phyloP scores from a whole-genome alignment of 495 filamentous ascomycete species.

The Penicillium daleae region DNA sequence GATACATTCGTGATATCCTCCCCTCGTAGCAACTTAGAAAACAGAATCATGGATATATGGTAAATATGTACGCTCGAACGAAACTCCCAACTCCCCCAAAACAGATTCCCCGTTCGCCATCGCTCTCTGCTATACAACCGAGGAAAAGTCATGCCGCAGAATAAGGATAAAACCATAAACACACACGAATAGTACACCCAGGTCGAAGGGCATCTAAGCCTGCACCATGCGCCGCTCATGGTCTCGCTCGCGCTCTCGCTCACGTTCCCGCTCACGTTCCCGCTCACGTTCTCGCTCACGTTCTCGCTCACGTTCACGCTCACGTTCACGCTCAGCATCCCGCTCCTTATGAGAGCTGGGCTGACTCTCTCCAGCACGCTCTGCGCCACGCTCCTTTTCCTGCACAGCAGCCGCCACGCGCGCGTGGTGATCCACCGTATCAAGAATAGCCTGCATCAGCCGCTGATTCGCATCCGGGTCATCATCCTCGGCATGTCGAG shows the following conservation, averaged over 20 bases:
- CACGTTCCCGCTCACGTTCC: conserved; percentile 27
- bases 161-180: conserved; percentile 3
- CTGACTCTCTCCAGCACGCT: conserved; percentile 18
- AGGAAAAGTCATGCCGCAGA: conserved; percentile 10
- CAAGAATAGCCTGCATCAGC: conserved; percentile 52
- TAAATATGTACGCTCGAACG: conserved; percentile 16
- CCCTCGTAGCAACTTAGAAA: not conserved
- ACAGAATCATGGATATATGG: conserved; percentile 21
- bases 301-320: conserved; percentile 20
- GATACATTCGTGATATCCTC: not conserved
- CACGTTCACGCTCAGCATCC: conserved; percentile 16
- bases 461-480: conserved; percentile 50
- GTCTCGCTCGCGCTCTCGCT: conserved; percentile 39
- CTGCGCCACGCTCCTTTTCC: conserved; percentile 35
- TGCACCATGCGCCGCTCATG: conserved; percentile 27
- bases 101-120: conserved; percentile 16
- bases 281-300: conserved; percentile 25
- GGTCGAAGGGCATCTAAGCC: conserved; percentile 9
- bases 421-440: conserved; percentile 50
- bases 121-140: conserved; percentile 19
- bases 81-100: conserved; percentile 6
- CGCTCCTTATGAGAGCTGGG: conserved; percentile 2
- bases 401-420: conserved; percentile 41
- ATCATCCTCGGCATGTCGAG: conserved; percentile 38
- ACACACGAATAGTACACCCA: conserved; percentile 5